phyloP scores from a whole-genome alignment of 2,329 filamentous ascomycete species.

The Gnomoniopsis sp. region DNA sequence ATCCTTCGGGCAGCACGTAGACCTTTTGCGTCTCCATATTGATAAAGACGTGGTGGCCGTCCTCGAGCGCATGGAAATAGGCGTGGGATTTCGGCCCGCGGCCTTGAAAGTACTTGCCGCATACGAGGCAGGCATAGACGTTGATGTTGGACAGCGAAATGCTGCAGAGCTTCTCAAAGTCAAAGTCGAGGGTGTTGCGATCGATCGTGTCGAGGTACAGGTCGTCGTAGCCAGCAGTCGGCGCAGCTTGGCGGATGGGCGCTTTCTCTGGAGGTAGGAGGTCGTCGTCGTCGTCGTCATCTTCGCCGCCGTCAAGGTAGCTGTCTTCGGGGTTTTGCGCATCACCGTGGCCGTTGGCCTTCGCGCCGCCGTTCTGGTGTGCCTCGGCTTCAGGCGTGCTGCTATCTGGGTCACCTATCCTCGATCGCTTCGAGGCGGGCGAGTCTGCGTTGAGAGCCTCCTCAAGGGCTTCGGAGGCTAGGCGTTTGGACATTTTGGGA shows the following conservation, averaged over 20 bases:
- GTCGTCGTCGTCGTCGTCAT: conserved; percentile 37
- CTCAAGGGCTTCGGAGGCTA: conserved; percentile 58
- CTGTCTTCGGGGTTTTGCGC: conserved; percentile 35
- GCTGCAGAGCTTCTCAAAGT: conserved; percentile 98
- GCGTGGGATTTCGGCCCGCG: conserved; percentile 91
- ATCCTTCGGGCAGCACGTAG: conserved; percentile 91
- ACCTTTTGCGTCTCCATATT: conserved; percentile 93
- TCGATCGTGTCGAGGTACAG: conserved; percentile 98
- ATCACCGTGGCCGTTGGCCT: conserved; percentile 27
- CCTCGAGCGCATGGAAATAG: conserved; percentile 95
- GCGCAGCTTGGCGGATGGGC: conserved; percentile 69
- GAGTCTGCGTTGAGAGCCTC: conserved; percentile 52
- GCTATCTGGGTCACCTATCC: conserved; percentile 39
- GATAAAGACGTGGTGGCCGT: conserved; percentile 95
- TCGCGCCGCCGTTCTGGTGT: conserved; percentile 24
- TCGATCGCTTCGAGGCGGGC: conserved; percentile 57
- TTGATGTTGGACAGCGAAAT: conserved; percentile 97
- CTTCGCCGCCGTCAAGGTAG: too few relatives aligned
- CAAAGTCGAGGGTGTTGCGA: conserved; percentile 89
- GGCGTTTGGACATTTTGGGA: conserved; percentile 38
- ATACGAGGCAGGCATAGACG: conserved; percentile 95
- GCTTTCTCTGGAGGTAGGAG: conserved; percentile 36
- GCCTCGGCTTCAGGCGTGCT: conserved; percentile 30
- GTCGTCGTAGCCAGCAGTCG: conserved; percentile 86
- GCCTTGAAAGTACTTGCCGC: conserved; percentile 96